Base-by-base conservation (phyloP, 805 yeast species). In the Suhomyces faveliae region DNA sequence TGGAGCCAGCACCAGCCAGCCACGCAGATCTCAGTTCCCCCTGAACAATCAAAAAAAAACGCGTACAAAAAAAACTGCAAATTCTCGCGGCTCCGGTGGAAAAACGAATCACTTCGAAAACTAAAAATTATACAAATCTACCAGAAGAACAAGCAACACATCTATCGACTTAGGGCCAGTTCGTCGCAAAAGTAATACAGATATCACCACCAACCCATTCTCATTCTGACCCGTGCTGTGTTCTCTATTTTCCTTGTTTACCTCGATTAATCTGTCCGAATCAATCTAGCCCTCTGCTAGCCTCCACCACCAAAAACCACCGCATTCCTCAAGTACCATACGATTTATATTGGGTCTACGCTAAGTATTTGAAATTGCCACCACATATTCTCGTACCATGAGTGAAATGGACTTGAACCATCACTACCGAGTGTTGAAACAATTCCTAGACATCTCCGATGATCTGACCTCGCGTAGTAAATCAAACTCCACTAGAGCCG, bases 401-500 rank as follows among this genome's bases (percentile, higher is more conserved):
- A 37, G 46, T 37, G 46, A 43, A 37, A 64, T 58, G 49, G 71
- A 67, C 52, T 66, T 73, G 56, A 69, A 64, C 48, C 73, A 63
- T 54, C 80, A 79, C 59, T 77, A 77, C 57, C 68, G 64, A 54
- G 81, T 73, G 51, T 70, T 80, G 52, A 73, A 73, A 57, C 77
- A 73, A 58, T 80, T 77, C 51, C 69, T 80, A 17, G 77, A 73
- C 42, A 71, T 74, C 21, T 78, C 82, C 7, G 74, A 73, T 46
- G 84, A 78, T 50, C 59, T 57, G 51, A 56, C 64, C 40, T 61
- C 75, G 11, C 71, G 78, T 8, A 50, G 59, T 29, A 68, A 69
- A 52, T 59, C 73, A 24, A 75, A 74, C 33, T 70, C 81, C 11
- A 64, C 78, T n/a, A 59, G 94, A 49, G 91, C 91, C 4, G 82